phyloP scores from a whole-genome alignment of 306 rosid genomes.

The Boehmeria nivea region DNA sequence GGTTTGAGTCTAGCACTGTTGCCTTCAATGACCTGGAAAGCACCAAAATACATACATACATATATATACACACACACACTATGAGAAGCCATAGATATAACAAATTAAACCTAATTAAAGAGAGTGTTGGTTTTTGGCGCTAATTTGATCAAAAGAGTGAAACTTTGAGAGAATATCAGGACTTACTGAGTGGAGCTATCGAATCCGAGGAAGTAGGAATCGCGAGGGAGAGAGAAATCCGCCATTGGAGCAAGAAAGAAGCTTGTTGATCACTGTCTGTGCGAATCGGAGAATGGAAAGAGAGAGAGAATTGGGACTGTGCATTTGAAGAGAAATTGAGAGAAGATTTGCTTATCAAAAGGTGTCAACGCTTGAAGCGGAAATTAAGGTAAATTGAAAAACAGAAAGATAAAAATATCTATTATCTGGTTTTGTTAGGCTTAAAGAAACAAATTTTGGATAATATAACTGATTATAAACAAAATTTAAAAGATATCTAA shows the following conservation, averaged over 20 bases:
- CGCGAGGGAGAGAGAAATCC: slow-evolving; percentile 51
- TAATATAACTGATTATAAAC: too few species aligned
- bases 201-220: slow-evolving; percentile 73
- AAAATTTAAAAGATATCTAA: too few species aligned
- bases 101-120: too few species aligned
- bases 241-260: slow-evolving; percentile 46
- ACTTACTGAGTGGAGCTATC: slow-evolving; percentile 95
- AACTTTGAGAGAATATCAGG: neutral
- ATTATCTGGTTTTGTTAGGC: neutral
- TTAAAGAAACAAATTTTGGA: too few species aligned
- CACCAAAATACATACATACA: neutral
- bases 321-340: too few species aligned
- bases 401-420: neutral
- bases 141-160: neutral
- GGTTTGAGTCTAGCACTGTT: slow-evolving; percentile 71
- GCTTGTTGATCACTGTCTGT: neutral
- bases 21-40: slow-evolving; percentile 82
- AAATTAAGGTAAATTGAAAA: neutral
- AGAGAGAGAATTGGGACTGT: too few species aligned
- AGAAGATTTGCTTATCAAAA: neutral
- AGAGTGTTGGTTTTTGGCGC: too few species aligned
- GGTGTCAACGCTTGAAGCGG: neutral
- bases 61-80: neutral
- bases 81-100: neutral
- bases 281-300: too few species aligned